Evolutionary conservation across 129 eudicot species (phyloP).

Genomic region (carrot (Daucus carota)): DH1_v3.0 NC_030382.2:41905001-41905500

Average conservation of each 20-base stretch:
- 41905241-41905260: constrained; percentile 75
- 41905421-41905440: constrained; percentile 76
- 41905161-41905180: not conserved
- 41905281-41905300: constrained; percentile 61
- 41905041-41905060: not conserved
- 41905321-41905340: constrained; percentile 51
- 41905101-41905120: not conserved
- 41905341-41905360: constrained; percentile 75
- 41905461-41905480: constrained; percentile 9
- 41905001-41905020: not conserved
- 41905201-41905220: constrained; percentile 70
- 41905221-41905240: constrained; percentile 98
- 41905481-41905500: not conserved
- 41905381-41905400: constrained; percentile 60
- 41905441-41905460: constrained; percentile 60
- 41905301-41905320: constrained; percentile 81
- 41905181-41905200: constrained; percentile 58
- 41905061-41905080: not conserved
- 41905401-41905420: constrained; percentile 67
- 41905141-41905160: not conserved
- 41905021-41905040: not conserved
- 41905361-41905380: constrained; percentile 50
- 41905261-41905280: constrained; percentile 73
- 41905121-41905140: not conserved
- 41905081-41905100: not conserved